Evolutionary conservation across 2,329 filamentous ascomycete species (phyloP).

Genomic region (Aplosporella prunicola): DNA sequence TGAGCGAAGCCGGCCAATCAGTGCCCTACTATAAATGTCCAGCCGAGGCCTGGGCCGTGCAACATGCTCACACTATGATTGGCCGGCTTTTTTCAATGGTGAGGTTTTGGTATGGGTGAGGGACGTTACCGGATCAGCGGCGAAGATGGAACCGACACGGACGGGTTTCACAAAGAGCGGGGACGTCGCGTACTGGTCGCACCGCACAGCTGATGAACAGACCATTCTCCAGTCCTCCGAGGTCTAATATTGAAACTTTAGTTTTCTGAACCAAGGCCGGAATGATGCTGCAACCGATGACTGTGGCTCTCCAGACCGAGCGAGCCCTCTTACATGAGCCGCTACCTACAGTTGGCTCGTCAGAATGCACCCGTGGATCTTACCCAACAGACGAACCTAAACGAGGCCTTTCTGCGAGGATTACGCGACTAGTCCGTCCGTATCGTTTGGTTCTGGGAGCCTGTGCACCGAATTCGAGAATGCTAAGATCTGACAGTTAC

Average conservation of each 20-base stretch:
- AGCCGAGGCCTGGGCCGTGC: too few species aligned
- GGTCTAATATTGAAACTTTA: background rate
- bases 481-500: background rate
- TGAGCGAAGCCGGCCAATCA: too few species aligned
- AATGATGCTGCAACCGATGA: background rate
- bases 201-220: background rate
- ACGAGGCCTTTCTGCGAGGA: background rate
- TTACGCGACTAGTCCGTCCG: constrained; percentile 7
- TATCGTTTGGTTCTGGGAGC: constrained; percentile 12
- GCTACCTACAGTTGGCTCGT: constrained; percentile 9
- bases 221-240: background rate
- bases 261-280: background rate
- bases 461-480: constrained; percentile 10
- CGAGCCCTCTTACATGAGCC: constrained; percentile 13
- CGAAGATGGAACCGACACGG: constrained; percentile 5
- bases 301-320: constrained; percentile 3
- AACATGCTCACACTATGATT: too few species aligned
- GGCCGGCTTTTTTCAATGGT: too few species aligned
- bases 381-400: background rate
- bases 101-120: too few species aligned
- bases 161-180: constrained; percentile 11
- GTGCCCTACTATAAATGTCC: too few species aligned
- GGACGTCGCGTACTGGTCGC: constrained; percentile 12
- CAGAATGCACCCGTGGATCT: constrained; percentile 4
- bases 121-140: background rate